Evolutionary conservation across 2,329 filamentous ascomycete species (phyloP).

Genomic region (Trichothecium sympodiale): DNA sequence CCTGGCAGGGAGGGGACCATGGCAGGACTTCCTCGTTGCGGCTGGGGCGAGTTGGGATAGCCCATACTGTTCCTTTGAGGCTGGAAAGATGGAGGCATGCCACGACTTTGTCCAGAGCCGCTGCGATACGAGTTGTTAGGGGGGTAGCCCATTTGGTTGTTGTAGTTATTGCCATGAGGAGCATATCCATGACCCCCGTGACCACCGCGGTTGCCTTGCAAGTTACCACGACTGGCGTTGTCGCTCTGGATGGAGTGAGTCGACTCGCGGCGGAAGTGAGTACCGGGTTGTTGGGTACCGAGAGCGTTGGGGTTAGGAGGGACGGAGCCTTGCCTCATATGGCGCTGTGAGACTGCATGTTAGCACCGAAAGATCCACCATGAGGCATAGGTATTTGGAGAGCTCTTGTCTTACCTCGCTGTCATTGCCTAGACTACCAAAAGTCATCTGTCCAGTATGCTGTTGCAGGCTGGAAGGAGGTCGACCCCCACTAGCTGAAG

Average conservation of each 20-base stretch:
- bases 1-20: conserved; percentile 54
- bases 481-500: conserved; percentile 71
- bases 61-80: conserved; percentile 33
- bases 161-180: conserved; percentile 30
- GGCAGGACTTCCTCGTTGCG: conserved; percentile 50
- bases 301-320: conserved; percentile 50
- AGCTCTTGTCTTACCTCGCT: conserved; percentile 55
- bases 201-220: conserved; percentile 38
- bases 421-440: conserved; percentile 74
- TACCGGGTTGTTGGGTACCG: conserved; percentile 47
- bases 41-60: conserved; percentile 52
- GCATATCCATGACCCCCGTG: conserved; percentile 27
- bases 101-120: conserved; percentile 36
- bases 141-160: conserved; percentile 32
- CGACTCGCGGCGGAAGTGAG: conserved; percentile 76
- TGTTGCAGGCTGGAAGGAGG: conserved; percentile 67
- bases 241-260: conserved; percentile 62
- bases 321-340: conserved; percentile 57
- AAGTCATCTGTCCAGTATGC: conserved; percentile 58
- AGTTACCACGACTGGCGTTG: conserved; percentile 37
- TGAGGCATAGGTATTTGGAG: neutral
- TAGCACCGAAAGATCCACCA: neutral
- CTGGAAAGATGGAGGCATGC: conserved; percentile 37
- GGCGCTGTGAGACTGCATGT: conserved; percentile 35
- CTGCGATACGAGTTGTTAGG: conserved; percentile 31